Evolutionary conservation across 345 rosid species (phyloP).

Genomic region (Raphanus raphanistrum): DNA sequence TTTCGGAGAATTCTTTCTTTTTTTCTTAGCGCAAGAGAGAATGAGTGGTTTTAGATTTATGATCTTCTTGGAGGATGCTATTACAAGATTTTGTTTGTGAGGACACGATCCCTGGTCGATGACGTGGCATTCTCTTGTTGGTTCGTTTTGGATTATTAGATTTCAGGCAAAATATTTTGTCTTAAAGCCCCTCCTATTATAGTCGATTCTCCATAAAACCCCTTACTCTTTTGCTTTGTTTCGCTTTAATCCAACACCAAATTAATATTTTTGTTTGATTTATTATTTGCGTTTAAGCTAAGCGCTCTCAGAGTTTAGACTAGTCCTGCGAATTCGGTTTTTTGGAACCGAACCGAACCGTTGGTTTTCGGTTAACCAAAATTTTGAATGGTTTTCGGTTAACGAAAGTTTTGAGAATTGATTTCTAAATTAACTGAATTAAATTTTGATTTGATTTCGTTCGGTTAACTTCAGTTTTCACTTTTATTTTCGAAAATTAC

Average conservation of each 20-base stretch:
- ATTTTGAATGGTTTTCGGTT: no score
- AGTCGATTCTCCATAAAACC: not conserved
- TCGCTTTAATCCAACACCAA: not conserved
- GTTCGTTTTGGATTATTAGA: slow-evolving; percentile 40
- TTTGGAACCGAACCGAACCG: no score
- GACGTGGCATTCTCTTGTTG: slow-evolving; percentile 38
- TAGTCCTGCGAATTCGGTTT: no score
- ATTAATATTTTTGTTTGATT: no score
- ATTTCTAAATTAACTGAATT: no score
- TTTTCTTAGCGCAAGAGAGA: not conserved
- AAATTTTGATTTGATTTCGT: no score
- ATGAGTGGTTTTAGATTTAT: slow-evolving; percentile 31
- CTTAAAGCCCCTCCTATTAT: not conserved
- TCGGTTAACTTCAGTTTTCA: no score
- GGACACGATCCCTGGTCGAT: slow-evolving; percentile 33
- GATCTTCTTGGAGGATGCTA: slow-evolving; percentile 5
- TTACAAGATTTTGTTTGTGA: slow-evolving; percentile 34
- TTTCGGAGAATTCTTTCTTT: not conserved
- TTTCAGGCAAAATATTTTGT: slow-evolving; percentile 1
- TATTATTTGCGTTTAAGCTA: no score
- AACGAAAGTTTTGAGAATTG: no score
- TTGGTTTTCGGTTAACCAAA: no score
- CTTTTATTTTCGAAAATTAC: no score
- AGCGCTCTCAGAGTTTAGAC: no score
- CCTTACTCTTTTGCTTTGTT: not conserved